A percentile compares a stretch with the other conserved stretches of the same genome.
Conservation (phyloP, 2,329 filamentous ascomycete genomes). For the Phyllosticta paracitricarpa region DNA sequence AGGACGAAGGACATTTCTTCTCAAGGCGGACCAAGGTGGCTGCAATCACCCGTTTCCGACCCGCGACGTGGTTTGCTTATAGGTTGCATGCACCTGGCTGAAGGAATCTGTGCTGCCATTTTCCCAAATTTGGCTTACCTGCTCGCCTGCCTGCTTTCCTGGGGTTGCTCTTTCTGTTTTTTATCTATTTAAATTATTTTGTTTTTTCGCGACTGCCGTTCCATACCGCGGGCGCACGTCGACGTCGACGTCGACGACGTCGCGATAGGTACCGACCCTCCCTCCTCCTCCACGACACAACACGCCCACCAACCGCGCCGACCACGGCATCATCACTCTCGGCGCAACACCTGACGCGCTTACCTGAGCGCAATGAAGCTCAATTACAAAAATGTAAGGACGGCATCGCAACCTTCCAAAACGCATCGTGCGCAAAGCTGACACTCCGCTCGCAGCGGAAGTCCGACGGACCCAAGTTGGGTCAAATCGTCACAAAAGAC, state of each 20-base stretch:
- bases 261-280: background rate
- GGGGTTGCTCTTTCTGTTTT: background rate
- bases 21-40: background rate
- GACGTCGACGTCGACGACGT: background rate
- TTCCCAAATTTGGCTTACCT: background rate
- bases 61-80: background rate
- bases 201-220: background rate
- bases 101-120: background rate
- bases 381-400: slow-evolving; percentile 31
- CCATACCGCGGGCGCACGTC: background rate
- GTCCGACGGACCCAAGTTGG: slow-evolving; percentile 36
- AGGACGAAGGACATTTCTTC: background rate
- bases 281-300: background rate
- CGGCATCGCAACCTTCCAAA: background rate
- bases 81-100: background rate
- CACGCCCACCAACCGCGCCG: background rate
- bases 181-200: background rate
- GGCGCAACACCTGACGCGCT: background rate
- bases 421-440: background rate
- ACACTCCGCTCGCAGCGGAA: slow-evolving; percentile 26
- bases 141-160: background rate
- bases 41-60: background rate
- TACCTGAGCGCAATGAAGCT: slow-evolving; percentile 17
- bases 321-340: background rate
- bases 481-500: slow-evolving; percentile 35